Conservation (phyloP, 352 stramenopile species). For the Phytophthora tubulina region DNA sequence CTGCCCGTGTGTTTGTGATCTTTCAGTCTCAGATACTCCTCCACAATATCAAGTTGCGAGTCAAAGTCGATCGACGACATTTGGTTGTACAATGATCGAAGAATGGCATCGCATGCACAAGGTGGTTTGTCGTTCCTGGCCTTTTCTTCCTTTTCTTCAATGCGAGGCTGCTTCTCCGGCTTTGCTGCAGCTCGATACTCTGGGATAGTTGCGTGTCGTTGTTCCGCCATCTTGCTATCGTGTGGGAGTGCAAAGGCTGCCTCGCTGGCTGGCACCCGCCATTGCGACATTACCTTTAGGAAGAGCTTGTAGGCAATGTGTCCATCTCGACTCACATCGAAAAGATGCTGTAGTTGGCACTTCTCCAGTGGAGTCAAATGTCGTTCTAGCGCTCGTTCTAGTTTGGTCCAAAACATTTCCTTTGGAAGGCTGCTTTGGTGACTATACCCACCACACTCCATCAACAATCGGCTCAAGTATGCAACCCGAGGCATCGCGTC, state of each 20-base stretch:
- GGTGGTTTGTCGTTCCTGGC: conserved; percentile 7
- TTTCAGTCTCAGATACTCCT: conserved; percentile 61
- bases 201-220: conserved; percentile 1
- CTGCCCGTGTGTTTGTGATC: conserved; percentile 38
- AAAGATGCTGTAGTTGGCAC: conserved; percentile 66
- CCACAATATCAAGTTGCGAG: conserved; percentile 69
- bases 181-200: conserved; percentile 6
- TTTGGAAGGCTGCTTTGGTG: conserved; percentile 43
- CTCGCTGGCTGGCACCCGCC: conserved; percentile 28
- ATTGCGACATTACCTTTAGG: conserved; percentile 77
- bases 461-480: conserved; percentile 57
- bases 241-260: background rate
- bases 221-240: conserved; percentile 5
- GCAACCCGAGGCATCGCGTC: conserved; percentile 52
- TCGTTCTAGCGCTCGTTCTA: conserved; percentile 47
- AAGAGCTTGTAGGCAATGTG: conserved; percentile 79
- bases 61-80: conserved; percentile 77
- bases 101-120: conserved; percentile 40
- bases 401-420: conserved; percentile 38
- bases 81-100: conserved; percentile 68
- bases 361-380: conserved; percentile 44
- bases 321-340: conserved; percentile 70
- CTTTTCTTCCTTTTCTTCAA: conserved; percentile 14
- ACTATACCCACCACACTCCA: conserved; percentile 39
- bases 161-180: conserved; percentile 7